Conservation (phyloP, 2,329 filamentous ascomycete species). For the Fusarium algeriense region DNA sequence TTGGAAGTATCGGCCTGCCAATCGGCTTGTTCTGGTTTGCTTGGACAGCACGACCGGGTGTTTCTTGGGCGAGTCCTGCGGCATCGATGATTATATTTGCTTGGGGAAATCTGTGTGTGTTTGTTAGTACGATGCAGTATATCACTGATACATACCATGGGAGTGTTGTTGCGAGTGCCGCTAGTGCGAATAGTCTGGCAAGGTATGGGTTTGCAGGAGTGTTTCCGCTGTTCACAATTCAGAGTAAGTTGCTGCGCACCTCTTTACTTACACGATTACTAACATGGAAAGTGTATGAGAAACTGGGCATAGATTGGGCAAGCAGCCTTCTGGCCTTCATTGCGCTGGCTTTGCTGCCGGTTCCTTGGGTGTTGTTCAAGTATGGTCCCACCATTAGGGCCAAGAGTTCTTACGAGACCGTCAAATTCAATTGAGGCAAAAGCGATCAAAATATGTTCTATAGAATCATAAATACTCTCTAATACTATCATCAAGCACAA, state of each 20-base stretch:
- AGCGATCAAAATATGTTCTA: not conserved
- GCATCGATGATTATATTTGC: conserved; percentile 68
- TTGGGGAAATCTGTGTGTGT: conserved; percentile 71
- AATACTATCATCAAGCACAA: not conserved
- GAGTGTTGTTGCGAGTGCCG: conserved; percentile 67
- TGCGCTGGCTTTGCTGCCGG: conserved; percentile 60
- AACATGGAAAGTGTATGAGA: conserved; percentile 54
- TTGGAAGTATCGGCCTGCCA: conserved; percentile 66
- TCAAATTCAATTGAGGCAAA: not conserved
- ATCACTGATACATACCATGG: conserved; percentile 68
- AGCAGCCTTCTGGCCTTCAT: conserved; percentile 62
- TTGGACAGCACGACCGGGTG: conserved; percentile 62
- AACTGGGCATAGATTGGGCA: conserved; percentile 61
- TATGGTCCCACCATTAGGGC: conserved; percentile 54
- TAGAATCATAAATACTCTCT: not conserved
- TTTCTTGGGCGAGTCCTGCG: conserved; percentile 64
- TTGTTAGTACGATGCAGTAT: conserved; percentile 66
- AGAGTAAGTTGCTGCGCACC: conserved; percentile 55
- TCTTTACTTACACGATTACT: not conserved
- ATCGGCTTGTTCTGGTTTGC: conserved; percentile 70
- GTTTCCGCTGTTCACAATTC: conserved; percentile 72
- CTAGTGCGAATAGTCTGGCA: conserved; percentile 69
- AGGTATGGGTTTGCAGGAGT: conserved; percentile 67
- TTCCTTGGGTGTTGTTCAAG: conserved; percentile 66
- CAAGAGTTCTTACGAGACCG: conserved; percentile 33